Conservation (phyloP, 805 yeast genomes). For the Metschnikowia sp. region DNA sequence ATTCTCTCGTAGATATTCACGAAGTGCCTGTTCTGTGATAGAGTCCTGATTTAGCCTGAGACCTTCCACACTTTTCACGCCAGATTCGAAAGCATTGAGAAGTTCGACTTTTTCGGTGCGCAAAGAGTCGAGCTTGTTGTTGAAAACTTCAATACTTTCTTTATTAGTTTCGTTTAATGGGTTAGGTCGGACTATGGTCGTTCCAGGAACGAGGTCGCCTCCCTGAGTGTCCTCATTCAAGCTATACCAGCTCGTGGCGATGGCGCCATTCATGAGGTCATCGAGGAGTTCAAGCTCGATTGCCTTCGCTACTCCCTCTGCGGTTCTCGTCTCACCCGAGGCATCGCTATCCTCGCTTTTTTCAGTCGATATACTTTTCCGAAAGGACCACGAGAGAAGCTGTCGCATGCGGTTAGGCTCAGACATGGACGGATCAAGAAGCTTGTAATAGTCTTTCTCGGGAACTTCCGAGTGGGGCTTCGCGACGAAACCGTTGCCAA, state of each 20-base stretch:
- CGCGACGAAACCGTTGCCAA: conserved; percentile 69
- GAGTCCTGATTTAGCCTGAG: not conserved
- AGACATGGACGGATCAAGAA: conserved; percentile 57
- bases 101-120: conserved; percentile 47
- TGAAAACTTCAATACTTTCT: conserved; percentile 45
- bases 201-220: conserved; percentile 21
- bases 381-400: conserved; percentile 64
- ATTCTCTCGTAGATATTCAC: conserved; percentile 1
- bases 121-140: conserved; percentile 41
- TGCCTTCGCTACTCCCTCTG: conserved; percentile 52
- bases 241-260: conserved; percentile 69
- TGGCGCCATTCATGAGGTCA: conserved; percentile 56
- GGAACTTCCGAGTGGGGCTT: conserved; percentile 64
- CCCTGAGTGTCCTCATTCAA: conserved; percentile 22
- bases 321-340: conserved; percentile 38
- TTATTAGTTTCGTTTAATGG: conserved; percentile 54
- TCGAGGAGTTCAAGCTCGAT: conserved; percentile 61
- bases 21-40: conserved; percentile 1
- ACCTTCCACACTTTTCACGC: not conserved
- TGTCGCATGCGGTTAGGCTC: conserved; percentile 75
- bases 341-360: conserved; percentile 18
- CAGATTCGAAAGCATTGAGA: conserved; percentile 29
- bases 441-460: conserved; percentile 54
- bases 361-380: conserved; percentile 39
- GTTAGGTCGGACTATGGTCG: conserved; percentile 48